Evolutionary conservation across 2,329 filamentous ascomycete genomes (phyloP).

Genomic region (Hypoxylon sp.): DNA sequence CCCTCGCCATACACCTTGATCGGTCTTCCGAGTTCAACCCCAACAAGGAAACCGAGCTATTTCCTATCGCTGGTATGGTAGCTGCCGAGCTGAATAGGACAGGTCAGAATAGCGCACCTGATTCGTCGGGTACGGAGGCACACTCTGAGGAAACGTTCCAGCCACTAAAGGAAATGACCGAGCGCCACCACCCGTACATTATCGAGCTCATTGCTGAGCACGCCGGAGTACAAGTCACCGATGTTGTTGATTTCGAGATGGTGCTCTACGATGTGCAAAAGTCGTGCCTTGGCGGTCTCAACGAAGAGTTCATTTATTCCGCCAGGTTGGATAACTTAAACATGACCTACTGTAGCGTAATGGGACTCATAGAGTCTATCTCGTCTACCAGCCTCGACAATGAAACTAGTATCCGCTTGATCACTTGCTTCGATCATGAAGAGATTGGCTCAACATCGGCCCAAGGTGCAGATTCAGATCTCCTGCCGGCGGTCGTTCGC

Average conservation of each 20-base stretch:
- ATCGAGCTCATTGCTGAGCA: conserved; percentile 88
- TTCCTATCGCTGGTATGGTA: conserved; percentile 91
- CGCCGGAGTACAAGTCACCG: conserved; percentile 76
- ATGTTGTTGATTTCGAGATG: conserved; percentile 94
- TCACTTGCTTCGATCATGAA: conserved; percentile 97
- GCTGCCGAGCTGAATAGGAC: conserved; percentile 89
- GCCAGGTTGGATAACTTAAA: conserved; percentile 95
- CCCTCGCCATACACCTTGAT: conserved; percentile 93
- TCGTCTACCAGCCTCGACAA: conserved; percentile 75
- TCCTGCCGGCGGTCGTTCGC: conserved; percentile 88
- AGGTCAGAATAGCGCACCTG: conserved; percentile 63
- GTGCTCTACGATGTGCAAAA: conserved; percentile 98
- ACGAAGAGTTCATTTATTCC: conserved; percentile 96
- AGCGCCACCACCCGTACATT: conserved; percentile 91
- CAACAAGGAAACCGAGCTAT: conserved; percentile 97
- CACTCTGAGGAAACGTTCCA: conserved; percentile 72
- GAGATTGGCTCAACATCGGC: conserved; percentile 95
- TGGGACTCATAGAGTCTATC: conserved; percentile 87
- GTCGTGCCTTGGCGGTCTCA: conserved; percentile 87
- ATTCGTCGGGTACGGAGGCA: conserved; percentile 55
- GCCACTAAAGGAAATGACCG: conserved; percentile 81
- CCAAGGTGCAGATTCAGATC: conserved; percentile 93
- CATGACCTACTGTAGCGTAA: conserved; percentile 94
- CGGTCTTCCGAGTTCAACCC: conserved; percentile 88
- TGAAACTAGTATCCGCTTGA: conserved; percentile 88